These are phyloP conservation scores for Colletotrichum spaethianum DNA, from an alignment of 2,329 filamentous ascomycete species.

Conservation along the genomic window DNA sequence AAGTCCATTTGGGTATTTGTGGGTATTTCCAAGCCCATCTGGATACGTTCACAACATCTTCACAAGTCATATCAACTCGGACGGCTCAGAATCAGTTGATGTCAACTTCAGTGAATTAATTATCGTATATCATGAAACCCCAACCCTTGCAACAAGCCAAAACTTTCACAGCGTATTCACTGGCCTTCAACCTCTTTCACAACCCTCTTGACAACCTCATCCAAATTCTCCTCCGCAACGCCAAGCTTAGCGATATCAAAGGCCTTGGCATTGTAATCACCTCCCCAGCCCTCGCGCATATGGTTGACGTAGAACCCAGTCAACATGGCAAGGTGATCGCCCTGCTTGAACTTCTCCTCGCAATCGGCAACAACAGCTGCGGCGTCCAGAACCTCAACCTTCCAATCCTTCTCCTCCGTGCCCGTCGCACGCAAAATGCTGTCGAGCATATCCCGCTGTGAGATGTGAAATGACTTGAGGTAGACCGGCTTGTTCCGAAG, in stretches of 20 bases:
- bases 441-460: conserved; percentile 77
- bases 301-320: conserved; percentile 47
- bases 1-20: too few relatives aligned
- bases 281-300: conserved; percentile 50
- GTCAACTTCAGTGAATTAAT: neutral
- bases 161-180: neutral
- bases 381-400: conserved; percentile 56
- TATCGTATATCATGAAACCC: neutral
- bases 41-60: too few relatives aligned
- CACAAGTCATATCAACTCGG: too few relatives aligned
- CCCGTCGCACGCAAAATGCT: conserved; percentile 71
- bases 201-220: conserved; percentile 45
- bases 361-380: conserved; percentile 60
- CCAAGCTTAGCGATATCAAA: conserved; percentile 46
- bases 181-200: conserved; percentile 14
- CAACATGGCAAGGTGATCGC: conserved; percentile 65
- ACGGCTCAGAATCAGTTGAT: too few relatives aligned
- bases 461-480: conserved; percentile 70
- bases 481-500: conserved; percentile 64
- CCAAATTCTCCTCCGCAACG: conserved; percentile 48
- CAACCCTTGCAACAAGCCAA: accelerated
- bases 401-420: conserved; percentile 73
- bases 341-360: conserved; percentile 58
- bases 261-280: conserved; percentile 50
- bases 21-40: too few relatives aligned